These are phyloP conservation scores for Penicillium aurantiogriseum DNA, from an alignment of 2,329 filamentous ascomycete genomes.

Conservation along the genomic window DNA sequence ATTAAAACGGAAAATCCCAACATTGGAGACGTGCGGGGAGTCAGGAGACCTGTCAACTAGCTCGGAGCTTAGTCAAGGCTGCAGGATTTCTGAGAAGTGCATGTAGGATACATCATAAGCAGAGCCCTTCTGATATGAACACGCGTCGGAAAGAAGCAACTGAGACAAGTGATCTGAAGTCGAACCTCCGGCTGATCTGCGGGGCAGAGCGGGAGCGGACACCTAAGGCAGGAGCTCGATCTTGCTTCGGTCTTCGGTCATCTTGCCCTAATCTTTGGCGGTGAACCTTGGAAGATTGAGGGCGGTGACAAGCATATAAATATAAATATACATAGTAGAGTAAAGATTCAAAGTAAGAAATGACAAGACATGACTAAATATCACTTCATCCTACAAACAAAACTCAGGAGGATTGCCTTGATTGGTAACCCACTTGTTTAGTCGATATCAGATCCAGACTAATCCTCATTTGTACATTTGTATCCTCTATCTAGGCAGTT, in stretches of 20 bases:
- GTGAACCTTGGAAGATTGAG: neutral
- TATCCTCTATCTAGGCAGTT: neutral
- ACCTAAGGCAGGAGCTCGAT: neutral
- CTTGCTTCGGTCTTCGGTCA: too few species aligned
- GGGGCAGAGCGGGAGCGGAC: conserved; percentile 13
- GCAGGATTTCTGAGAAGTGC: conserved; percentile 26
- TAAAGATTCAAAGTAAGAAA: neutral
- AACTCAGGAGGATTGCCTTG: neutral
- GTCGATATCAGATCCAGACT: neutral
- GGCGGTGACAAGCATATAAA: neutral
- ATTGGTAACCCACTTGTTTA: too few species aligned
- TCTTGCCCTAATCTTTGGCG: neutral
- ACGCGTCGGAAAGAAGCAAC: conserved; percentile 4
- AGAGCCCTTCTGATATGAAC: conserved; percentile 18
- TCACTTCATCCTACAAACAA: neutral
- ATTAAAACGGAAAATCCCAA: conserved; percentile 1
- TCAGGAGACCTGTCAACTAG: conserved; percentile 11
- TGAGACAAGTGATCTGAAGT: neutral
- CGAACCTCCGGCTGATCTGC: conserved; percentile 15
- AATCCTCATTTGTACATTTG: neutral
- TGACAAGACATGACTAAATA: neutral
- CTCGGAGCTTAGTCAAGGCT: conserved; percentile 27
- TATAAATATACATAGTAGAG: too few species aligned
- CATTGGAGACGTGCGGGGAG: conserved; percentile 25
- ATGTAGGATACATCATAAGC: conserved; percentile 26